Percentiles rank a stretch among this genome's conserved stretches.
Evolutionary conservation across 768 basidiomycete species (phyloP).

Genomic region (Leucosporidium yakuticum): DNA sequence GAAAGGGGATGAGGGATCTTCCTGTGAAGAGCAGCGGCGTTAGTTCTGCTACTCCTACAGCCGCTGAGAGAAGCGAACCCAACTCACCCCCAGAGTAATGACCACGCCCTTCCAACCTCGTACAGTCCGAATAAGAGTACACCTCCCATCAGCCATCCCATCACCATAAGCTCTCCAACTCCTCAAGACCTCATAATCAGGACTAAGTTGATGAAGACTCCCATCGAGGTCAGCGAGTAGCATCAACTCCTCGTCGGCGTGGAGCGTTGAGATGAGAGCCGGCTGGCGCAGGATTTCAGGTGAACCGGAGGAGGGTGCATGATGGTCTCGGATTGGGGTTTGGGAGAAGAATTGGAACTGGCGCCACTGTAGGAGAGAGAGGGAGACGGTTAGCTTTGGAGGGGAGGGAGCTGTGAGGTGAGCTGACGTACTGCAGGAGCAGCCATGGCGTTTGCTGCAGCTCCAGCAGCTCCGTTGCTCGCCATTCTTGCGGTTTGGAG

Average conservation of each 20-base stretch:
- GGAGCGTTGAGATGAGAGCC: constrained; percentile 20
- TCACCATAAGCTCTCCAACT: constrained; percentile 21
- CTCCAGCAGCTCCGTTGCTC: neutral
- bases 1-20: constrained; percentile 55
- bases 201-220: constrained; percentile 6
- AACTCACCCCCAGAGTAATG: constrained; percentile 76
- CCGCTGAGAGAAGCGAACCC: neutral
- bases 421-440: constrained; percentile 24
- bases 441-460: constrained; percentile 13
- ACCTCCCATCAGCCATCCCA: neutral
- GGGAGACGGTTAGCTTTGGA: neutral
- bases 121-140: constrained; percentile 8
- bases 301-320: constrained; percentile 55
- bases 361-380: constrained; percentile 57
- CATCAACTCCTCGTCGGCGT: constrained; percentile 3
- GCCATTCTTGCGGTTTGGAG: too few species aligned
- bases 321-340: constrained; percentile 65
- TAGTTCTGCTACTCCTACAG: constrained; percentile 9
- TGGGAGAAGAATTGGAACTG: constrained; percentile 87
- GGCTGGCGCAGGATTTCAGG: constrained; percentile 70
- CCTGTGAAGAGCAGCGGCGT: constrained; percentile 48
- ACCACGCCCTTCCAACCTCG: constrained; percentile 56
- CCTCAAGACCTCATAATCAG: constrained; percentile 6
- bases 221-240: constrained; percentile 28
- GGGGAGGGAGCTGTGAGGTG: neutral